phyloP scores from a whole-genome alignment of 2,329 filamentous ascomycete species.

The Chaetomiaceae sp. region DNA sequence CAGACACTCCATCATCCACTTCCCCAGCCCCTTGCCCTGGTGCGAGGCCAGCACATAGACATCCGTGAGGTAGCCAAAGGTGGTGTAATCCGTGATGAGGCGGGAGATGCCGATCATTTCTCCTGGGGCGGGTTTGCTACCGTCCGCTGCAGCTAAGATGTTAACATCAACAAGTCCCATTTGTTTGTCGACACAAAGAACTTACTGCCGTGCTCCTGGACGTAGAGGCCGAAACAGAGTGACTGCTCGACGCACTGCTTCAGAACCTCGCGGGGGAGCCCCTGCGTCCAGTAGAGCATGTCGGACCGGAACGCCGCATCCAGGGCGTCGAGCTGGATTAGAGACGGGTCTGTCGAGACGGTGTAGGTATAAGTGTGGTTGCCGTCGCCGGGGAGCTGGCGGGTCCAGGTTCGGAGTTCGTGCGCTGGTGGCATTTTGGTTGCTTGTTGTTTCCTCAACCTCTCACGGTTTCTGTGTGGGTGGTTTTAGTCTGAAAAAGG shows the following conservation, averaged over 20 bases:
- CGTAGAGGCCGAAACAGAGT: conserved; percentile 57
- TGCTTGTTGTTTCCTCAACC: neutral
- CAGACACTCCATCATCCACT: conserved; percentile 59
- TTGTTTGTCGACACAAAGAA: no score
- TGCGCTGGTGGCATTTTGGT: neutral
- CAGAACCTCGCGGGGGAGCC: conserved; percentile 45
- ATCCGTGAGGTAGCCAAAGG: conserved; percentile 66
- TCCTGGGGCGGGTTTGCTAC: no score
- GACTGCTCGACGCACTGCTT: conserved; percentile 53
- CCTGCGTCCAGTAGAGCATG: conserved; percentile 57
- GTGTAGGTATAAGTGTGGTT: conserved; percentile 44
- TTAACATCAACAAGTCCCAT: no score
- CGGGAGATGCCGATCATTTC: conserved; percentile 18
- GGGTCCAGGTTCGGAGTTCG: conserved; percentile 22
- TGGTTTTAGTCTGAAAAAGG: neutral
- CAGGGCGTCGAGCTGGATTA: conserved; percentile 51
- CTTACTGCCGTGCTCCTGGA: neutral
- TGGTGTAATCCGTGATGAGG: conserved; percentile 62
- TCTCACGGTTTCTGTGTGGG: neutral
- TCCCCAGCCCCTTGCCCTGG: conserved; percentile 59
- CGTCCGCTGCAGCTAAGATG: no score
- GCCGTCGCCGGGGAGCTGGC: conserved; percentile 18
- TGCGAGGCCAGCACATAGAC: conserved; percentile 59
- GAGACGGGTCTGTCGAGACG: conserved; percentile 55
- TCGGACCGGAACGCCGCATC: conserved; percentile 54